phyloP scores from a whole-genome alignment of 495 filamentous ascomycete species.

The Penicillium subrubescens region DNA sequence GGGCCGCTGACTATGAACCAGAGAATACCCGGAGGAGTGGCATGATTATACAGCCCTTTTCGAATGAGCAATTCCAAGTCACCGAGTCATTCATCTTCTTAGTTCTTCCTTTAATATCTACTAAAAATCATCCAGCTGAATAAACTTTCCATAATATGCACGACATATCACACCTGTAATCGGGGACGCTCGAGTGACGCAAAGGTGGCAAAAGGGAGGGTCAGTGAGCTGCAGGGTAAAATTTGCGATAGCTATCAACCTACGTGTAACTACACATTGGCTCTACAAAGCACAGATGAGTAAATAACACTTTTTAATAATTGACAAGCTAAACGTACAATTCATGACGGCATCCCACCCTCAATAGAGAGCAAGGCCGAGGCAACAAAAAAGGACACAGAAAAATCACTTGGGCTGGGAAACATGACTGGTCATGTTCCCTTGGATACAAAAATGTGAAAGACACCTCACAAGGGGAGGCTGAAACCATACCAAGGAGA shows the following conservation, averaged over 20 bases:
- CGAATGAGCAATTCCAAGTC: background rate
- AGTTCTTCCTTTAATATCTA: background rate
- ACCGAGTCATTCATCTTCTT: background rate
- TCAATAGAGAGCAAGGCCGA: background rate
- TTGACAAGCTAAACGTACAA: conserved; percentile 24
- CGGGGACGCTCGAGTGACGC: conserved; percentile 10
- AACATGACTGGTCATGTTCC: background rate
- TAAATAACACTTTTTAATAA: conserved; percentile 15
- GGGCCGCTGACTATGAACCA: background rate
- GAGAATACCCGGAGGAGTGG: background rate
- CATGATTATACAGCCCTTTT: background rate
- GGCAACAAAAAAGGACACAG: background rate
- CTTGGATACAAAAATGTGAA: background rate
- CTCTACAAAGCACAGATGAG: background rate
- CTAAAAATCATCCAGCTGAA: background rate
- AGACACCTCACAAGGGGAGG: background rate
- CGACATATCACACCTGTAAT: background rate
- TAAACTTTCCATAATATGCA: background rate
- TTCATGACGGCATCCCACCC: conserved; percentile 23
- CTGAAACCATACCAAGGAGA: background rate
- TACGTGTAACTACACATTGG: background rate
- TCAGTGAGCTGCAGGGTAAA: background rate
- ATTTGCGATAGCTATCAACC: background rate
- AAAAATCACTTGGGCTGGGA: background rate
- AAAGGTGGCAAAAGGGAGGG: conserved; percentile 10